Evolutionary conservation across 768 basidiomycete species (phyloP), one percentile per base, ranked within the genome.

Genomic region (Tylopilus felleus): DNA sequence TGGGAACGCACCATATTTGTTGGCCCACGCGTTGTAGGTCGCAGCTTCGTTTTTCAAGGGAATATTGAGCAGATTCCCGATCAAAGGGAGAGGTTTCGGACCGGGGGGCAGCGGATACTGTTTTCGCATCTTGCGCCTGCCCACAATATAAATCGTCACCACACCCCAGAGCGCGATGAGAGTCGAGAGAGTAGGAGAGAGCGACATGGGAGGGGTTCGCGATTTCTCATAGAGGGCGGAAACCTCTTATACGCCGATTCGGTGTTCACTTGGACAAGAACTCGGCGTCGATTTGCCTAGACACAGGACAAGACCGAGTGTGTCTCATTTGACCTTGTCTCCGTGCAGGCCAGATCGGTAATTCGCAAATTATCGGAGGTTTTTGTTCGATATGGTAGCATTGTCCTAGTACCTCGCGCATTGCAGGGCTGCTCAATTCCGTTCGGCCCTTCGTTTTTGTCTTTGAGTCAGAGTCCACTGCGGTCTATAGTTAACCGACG

Each of bases 61-160:
- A 40, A 82, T 65, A 58, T 82, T 76, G 43, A 73, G 67, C 33
- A 85, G 59, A 64, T 83, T 81, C 14, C 82, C 83, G 31, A 83
- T 64, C 28, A 84, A 53, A 25, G 81, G 81, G n/a, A 75, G 67
- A 8, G 75, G 75, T 42, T 64, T 74, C 2, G 83, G 83, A 16
- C 83, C 83, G 28, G 83, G 83, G 12, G 83, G 83, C 13, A 74
- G 71, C 0, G 75, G 77, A 33, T 74, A 69, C 6, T 52, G 52
- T 12, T 52, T 13, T 38, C 59, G 49, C 39, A 38, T 44, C 51
- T 33, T 55, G 54, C 56, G 58, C 16, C 22, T 64, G 42, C 47
- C 25, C 17, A 56, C 47, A 9, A 68, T 47, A 28, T 55, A 68
- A 14, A 66, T 33, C 19, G 60, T 59, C 19, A 62, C 53, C 3